Evolutionary conservation across 495 filamentous ascomycete species (phyloP).

Genomic region (Lasiosphaeriaceae sp.): DNA sequence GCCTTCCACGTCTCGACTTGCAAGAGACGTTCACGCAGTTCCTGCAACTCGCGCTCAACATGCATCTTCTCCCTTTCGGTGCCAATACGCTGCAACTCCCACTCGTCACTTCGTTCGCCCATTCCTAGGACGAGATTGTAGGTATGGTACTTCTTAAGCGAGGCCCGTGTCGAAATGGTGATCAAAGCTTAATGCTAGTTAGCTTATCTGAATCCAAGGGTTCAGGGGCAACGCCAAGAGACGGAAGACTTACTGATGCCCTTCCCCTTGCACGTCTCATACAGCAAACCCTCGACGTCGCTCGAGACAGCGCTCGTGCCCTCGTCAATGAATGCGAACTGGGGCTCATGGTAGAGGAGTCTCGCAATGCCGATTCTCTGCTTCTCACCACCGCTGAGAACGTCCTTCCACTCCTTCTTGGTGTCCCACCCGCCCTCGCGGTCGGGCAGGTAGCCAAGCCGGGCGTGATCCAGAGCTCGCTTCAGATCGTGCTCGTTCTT

Average conservation of each 20-base stretch:
- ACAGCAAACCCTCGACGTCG: conserved; percentile 92
- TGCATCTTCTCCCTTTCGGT: conserved; percentile 86
- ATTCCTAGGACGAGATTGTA: conserved; percentile 80
- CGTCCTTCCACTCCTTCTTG: conserved; percentile 97
- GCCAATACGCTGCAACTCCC: conserved; percentile 90
- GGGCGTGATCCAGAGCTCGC: conserved; percentile 73
- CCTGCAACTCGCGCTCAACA: conserved; percentile 83
- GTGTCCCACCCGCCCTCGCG: conserved; percentile 97
- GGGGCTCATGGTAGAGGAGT: conserved; percentile 88
- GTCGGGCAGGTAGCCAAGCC: conserved; percentile 81
- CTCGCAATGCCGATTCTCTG: conserved; percentile 89
- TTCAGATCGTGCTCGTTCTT: conserved; percentile 71
- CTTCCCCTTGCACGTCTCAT: conserved; percentile 84
- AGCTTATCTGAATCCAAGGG: conserved; percentile 14
- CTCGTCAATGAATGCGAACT: conserved; percentile 92
- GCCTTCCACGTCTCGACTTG: conserved; percentile 81
- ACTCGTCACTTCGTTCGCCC: conserved; percentile 62
- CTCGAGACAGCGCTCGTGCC: conserved; percentile 89
- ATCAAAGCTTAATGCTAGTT: conserved; percentile 59
- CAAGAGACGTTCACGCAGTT: conserved; percentile 71
- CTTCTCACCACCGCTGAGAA: conserved; percentile 96
- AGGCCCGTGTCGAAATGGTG: conserved; percentile 88
- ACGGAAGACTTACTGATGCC: conserved; percentile 69
- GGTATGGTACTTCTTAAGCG: conserved; percentile 90
- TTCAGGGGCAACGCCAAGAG: background rate